Evolutionary conservation across 148 eudicot species (phyloP), one percentile per base, ranked within the genome.

Genomic region (Rhododendron griersonianum): DNA sequence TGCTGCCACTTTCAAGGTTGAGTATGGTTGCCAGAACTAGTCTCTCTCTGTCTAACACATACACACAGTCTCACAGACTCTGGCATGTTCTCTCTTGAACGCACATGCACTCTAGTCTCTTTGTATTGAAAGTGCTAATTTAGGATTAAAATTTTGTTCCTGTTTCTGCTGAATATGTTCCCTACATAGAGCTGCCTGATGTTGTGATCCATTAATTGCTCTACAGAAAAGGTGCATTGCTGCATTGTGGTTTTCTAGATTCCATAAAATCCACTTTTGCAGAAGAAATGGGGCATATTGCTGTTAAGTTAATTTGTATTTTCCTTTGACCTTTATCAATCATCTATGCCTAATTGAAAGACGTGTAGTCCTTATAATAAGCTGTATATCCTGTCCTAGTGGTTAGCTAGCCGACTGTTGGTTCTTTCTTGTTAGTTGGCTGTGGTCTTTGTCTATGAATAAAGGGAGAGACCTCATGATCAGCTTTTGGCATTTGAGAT

Each of bases 1-100:
- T 86, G 96, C 96, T 84, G 98, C 98, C 59, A 95, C 98, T 77
- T 96, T 95, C 87, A 97, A 97, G 99, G 99, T 95, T 87, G 73
- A 78, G 84, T 81, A 69, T 59, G 50, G 19, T 87, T 86, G 67
- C 84, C 63, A 59, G 45, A 55, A 69, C 21, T 83, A 30, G 14
- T 39, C 21, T 28, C 13, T 33, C 45, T 45, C 57, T 83, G 25
- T 18, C 41, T 45, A 2, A 10, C 74, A 10, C 18, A 59, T 4
- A 67, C 4, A 67, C 67, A 19, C 25, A 5, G 65, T 63, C 33
- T n/a, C 73, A 65, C 30, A 65, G 14, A 71, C 76, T 30, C 19
- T 11, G 37, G 15, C 73, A 28, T 1, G 10, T 25, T 39, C 13
- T 19, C 1, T 10, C 53, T 2, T 21, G 21, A 45, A 61, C 35